Conservation (phyloP, 1,139 yeast species). For the Yamadazyma mexicana region DNA sequence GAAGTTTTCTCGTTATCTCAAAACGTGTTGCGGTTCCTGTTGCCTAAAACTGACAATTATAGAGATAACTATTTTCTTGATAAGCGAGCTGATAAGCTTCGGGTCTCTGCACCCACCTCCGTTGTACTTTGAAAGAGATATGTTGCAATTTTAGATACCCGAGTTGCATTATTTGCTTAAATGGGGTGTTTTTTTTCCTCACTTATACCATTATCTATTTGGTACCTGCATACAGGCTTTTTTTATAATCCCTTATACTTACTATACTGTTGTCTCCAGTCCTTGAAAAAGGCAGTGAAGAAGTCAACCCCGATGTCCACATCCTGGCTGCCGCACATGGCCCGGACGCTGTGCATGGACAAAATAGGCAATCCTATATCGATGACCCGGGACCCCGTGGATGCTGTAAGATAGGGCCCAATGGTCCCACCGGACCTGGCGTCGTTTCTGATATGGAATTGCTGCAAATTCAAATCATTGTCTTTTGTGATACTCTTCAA, state of each 20-base stretch:
- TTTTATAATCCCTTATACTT: slow-evolving; percentile 10
- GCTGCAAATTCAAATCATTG: slow-evolving; percentile 65
- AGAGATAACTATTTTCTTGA: no score
- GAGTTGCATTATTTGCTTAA: no score
- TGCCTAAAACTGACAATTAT: no score
- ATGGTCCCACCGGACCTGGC: slow-evolving; percentile 78
- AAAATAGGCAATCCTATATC: slow-evolving; percentile 79
- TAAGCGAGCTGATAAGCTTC: no score
- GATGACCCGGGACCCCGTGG: slow-evolving; percentile 73
- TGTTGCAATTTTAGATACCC: no score
- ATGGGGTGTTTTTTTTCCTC: no score
- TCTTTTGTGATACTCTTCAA: slow-evolving; percentile 61
- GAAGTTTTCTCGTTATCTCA: no score
- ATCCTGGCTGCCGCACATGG: slow-evolving; percentile 70
- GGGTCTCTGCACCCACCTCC: no score
- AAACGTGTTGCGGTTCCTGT: no score
- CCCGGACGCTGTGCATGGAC: slow-evolving; percentile 81
- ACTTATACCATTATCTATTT: no score
- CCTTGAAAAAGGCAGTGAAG: slow-evolving; percentile 59
- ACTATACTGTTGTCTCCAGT: slow-evolving; percentile 45
- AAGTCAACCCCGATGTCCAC: slow-evolving; percentile 66
- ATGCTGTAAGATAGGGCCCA: slow-evolving; percentile 66
- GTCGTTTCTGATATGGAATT: slow-evolving; percentile 70
- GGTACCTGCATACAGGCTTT: no score
- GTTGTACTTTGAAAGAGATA: no score